phyloP scores from a whole-genome alignment of 1,284 basidiomycete species.

The Garcileccinum viscosum region DNA sequence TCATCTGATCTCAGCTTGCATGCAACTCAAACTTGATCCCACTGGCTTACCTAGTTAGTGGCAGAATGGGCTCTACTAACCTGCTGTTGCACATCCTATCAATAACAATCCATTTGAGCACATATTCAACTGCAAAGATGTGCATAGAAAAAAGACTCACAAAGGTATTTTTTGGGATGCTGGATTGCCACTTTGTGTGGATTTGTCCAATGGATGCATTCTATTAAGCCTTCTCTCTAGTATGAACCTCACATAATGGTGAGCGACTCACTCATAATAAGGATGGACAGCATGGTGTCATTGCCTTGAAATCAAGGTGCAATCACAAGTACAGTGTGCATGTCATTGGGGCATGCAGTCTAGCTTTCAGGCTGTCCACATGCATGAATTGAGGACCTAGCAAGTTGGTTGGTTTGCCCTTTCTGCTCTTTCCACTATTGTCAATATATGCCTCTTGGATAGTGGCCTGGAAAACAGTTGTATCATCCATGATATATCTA shows the following conservation, averaged over 20 bases:
- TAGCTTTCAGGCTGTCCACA: too few relatives aligned
- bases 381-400: too few relatives aligned
- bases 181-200: too few relatives aligned
- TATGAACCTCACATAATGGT: not conserved
- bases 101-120: not conserved
- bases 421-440: too few relatives aligned
- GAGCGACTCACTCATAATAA: not conserved
- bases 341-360: too few relatives aligned
- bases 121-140: too few relatives aligned
- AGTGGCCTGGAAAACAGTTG: too few relatives aligned
- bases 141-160: constrained; percentile 3
- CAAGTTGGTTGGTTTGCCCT: too few relatives aligned
- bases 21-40: not conserved
- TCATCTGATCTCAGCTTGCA: not conserved
- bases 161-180: too few relatives aligned
- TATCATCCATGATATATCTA: too few relatives aligned
- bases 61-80: not conserved
- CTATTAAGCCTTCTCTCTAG: not conserved
- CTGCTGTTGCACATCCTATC: not conserved
- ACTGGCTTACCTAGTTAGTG: not conserved
- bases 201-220: not conserved
- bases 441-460: too few relatives aligned
- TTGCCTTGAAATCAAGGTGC: not conserved
- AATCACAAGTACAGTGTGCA: not conserved
- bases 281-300: not conserved